Evolutionary conservation across 441 rosid species (phyloP), one percentile per base, ranked within the genome.

Genomic region (Capsella rubella): DNA sequence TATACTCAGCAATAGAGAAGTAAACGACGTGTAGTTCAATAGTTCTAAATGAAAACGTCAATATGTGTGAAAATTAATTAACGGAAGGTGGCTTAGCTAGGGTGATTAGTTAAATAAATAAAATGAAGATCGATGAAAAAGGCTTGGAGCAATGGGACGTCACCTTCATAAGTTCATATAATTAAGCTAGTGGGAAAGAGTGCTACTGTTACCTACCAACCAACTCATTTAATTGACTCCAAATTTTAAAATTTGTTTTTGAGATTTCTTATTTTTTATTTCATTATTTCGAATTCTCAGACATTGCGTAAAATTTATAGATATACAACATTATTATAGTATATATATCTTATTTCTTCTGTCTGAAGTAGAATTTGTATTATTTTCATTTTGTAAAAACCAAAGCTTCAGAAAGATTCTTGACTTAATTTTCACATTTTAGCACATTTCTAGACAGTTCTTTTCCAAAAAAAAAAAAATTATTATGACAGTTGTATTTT

Each of bases 191-290:
- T 71, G 76, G 76, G 73, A 52, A 59, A 65, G 76, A 65, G 76
- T 71, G 68, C 76, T 71, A 72, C 69, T 72, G 73, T 52, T 71
- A 77, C 77, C 52, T 0, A 71, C 80, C 80, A 77, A 77, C 80
- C 2, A 77, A 65, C 64, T 71, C 77, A 71, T 77, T 71, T 66
- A 21, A 77, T 65, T 71, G 63, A 40, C 31, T 63, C 45, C 46
- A 21, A 1, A 37, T 40, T 40, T 70, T 8, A 8, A 2, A 4
- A 35, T 6, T 21, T 14, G 21, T 59, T 13, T 3, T 42, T 13
- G 7, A 42, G 14, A 13, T 42, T 42, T 5, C 4, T 21, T 52
- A 2, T 53, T 21, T 14, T 40, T 4, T 53, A 8, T 42, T 18
- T 53, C 21, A 6, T 47, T 31, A 11, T 45, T 47, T 47, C 14